Percentiles rank a stretch among this genome's conserved stretches.
Conservation (phyloP, 2,329 filamentous ascomycete species). For the Akanthomyces uredinophilus region DNA sequence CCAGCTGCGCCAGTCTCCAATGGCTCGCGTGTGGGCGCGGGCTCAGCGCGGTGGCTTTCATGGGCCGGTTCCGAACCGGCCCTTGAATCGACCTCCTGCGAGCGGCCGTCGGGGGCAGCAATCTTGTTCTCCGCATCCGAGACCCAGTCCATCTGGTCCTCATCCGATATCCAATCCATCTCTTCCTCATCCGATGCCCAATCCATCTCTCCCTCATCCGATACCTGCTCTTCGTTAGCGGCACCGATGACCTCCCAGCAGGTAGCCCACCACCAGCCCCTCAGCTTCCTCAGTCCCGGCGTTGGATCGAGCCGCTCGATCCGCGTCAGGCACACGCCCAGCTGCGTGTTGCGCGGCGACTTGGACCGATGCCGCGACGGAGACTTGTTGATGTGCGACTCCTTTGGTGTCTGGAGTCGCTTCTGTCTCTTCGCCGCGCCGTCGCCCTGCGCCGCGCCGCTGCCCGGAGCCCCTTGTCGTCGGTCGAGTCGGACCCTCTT, state of each 20-base stretch:
- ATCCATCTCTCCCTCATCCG: not conserved
- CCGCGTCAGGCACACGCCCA: not conserved
- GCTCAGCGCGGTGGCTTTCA: too few species aligned
- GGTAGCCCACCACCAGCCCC: not conserved
- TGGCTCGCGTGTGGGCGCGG: too few species aligned
- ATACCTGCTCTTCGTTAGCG: not conserved
- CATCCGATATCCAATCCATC: not conserved
- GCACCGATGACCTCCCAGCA: not conserved
- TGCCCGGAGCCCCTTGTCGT: not conserved
- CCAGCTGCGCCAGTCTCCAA: too few species aligned
- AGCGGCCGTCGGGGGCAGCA: too few species aligned
- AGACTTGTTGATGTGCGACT: not conserved
- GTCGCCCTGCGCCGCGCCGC: not conserved
- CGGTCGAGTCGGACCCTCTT: not conserved
- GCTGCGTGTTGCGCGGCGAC: not conserved
- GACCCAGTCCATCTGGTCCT: not conserved
- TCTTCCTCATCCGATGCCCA: too few species aligned
- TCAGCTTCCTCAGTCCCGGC: not conserved
- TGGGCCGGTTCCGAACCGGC: too few species aligned
- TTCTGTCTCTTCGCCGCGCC: not conserved
- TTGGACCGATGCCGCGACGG: not conserved
- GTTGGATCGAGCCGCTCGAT: not conserved
- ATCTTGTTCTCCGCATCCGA: too few species aligned
- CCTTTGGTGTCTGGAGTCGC: not conserved
- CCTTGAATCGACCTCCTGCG: too few species aligned